Evolutionary conservation across 345 rosid species (phyloP).

Genomic region (rapeseed (Brassica napus)): DNA sequence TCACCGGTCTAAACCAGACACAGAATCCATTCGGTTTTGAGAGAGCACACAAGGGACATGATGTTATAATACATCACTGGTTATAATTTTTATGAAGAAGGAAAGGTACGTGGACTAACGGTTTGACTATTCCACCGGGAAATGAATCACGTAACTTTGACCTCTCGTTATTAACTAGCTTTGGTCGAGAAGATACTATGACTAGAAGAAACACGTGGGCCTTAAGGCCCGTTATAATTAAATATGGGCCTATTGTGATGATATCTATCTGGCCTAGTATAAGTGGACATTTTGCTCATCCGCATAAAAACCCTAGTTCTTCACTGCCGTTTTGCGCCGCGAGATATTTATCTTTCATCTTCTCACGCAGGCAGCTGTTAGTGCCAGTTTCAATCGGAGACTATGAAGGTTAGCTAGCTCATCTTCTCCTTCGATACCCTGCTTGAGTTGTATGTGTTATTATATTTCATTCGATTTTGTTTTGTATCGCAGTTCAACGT

Average conservation of each 20-base stretch:
- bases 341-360: background rate
- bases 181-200: no score
- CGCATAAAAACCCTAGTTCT: background rate
- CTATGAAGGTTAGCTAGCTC: conserved; percentile 36
- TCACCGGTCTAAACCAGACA: background rate
- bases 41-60: background rate
- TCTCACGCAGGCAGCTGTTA: conserved; percentile 23
- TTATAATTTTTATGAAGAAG: no score
- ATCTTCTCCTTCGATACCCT: background rate
- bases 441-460: background rate
- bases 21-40: conserved; percentile 7
- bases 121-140: no score
- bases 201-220: background rate
- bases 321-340: background rate
- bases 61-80: no score
- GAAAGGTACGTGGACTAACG: no score
- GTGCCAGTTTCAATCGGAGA: conserved; percentile 40
- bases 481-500: conserved; percentile 46
- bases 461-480: background rate
- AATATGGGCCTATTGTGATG: background rate
- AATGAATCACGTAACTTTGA: no score
- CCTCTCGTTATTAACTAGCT: no score
- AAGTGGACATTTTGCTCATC: background rate
- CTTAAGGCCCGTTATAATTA: background rate
- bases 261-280: background rate